Percentiles rank a stretch among this genome's conserved stretches.
Evolutionary conservation across 306 rosid species (phyloP).

Genomic region (Crotalaria pallida): DNA sequence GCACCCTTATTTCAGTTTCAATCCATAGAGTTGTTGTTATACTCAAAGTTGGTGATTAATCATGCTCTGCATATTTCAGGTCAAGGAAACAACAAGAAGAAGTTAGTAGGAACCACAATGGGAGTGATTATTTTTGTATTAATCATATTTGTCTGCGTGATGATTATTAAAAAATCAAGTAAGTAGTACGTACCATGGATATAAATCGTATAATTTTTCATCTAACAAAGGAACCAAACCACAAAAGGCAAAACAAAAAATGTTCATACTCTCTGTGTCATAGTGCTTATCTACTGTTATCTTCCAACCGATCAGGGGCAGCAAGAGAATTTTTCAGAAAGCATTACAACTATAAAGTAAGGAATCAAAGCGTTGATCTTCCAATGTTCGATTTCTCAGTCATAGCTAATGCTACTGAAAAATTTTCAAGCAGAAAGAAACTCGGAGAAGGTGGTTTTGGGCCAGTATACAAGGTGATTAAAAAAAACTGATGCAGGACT

Average conservation of each 20-base stretch:
- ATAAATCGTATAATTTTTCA: background rate
- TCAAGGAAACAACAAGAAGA: background rate
- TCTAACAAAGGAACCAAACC: no score
- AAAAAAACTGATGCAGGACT: no score
- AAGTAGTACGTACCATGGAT: background rate
- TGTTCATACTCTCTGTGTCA: no score
- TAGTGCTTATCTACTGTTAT: no score
- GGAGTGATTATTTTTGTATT: background rate
- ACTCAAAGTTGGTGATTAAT: background rate
- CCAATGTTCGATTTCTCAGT: background rate
- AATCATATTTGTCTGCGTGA: background rate
- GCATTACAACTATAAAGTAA: background rate
- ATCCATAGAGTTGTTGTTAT: background rate
- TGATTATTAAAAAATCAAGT: background rate
- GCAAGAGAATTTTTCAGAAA: background rate
- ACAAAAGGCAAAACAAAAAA: no score
- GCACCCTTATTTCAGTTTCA: background rate
- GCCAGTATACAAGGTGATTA: slow-evolving; percentile 24
- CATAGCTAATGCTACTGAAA: slow-evolving; percentile 11
- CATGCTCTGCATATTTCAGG: background rate
- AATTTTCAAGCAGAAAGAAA: background rate
- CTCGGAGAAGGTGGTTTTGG: slow-evolving; percentile 32
- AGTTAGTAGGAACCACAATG: background rate
- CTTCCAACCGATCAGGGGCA: background rate
- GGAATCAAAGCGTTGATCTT: background rate